Base-by-base conservation (phyloP, 2,329 filamentous ascomycete genomes). In the Botrytis squamosa region DNA sequence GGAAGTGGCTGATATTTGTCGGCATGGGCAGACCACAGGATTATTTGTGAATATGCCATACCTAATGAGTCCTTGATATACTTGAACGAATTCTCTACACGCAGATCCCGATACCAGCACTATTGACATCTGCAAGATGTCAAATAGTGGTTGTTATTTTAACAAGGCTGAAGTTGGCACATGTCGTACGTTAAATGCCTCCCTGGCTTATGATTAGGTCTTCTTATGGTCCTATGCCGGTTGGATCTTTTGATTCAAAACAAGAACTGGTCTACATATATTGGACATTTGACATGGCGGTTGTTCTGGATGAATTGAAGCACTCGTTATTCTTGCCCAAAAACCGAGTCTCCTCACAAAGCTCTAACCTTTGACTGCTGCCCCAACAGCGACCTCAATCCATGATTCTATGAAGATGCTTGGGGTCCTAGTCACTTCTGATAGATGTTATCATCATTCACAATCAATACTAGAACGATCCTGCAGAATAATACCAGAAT, bases 31-130 rank as follows among this genome's bases (percentile, higher is more conserved):
- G 25, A 40, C 52, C 57, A 68, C 38, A 68, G 71, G 71, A 60
- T 72, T 40, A 72, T 57, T 68, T 68, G 71, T 72, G 71, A 72
- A 72, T 49, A 68, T 72, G 71, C 71, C 71, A 72, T 72, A 60
- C 63, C 63, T 62, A 68, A 59, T 68, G 63, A 72, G 62, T 68
- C 64, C 52, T 46, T 72, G 63, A 72, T 52, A 59, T 72, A 52
- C 63, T 72, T 72, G 71, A 72, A 42, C 66, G 66, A 68, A 72
- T 59, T 49, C 49, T 59, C 49, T 60, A 62, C 29, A 46, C 71
- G 25, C 63, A 33, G 67, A 38, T 40, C 12, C 18, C 49, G 36
- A 42, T 49, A 22, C 16, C 36, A 68, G 49, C 36, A 68, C 49
- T 18, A 12, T 68, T 57, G 66, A 57, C 57, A 68, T 57, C 40